phyloP scores from a whole-genome alignment of 345 rosid species.

The Barbarea vulgaris region DNA sequence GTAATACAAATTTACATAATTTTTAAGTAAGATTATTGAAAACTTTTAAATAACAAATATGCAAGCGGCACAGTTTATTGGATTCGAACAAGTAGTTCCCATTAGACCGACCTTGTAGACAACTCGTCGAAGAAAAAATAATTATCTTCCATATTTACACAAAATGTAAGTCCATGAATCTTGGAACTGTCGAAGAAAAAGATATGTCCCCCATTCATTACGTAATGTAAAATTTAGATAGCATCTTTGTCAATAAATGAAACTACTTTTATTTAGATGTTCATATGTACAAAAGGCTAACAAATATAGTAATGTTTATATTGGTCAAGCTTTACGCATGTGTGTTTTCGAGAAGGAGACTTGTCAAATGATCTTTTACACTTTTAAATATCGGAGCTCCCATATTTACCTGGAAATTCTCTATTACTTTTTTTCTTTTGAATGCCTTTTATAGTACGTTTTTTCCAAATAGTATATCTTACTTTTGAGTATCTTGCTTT shows the following conservation, averaged over 20 bases:
- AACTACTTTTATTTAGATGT: too few species aligned
- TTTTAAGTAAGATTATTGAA: not conserved
- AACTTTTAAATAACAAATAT: not conserved
- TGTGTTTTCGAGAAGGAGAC: too few species aligned
- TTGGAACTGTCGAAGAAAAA: not conserved
- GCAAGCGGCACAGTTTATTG: not conserved
- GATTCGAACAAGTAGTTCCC: not conserved
- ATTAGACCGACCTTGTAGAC: not conserved
- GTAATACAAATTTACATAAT: not conserved
- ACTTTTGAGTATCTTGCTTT: too few species aligned
- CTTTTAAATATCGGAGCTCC: too few species aligned
- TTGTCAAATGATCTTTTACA: too few species aligned
- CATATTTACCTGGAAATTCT: too few species aligned
- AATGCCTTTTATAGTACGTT: too few species aligned
- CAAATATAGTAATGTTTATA: too few species aligned
- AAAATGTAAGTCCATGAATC: not conserved
- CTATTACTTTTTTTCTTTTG: too few species aligned
- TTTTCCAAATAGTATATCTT: too few species aligned
- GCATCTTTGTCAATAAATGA: not conserved
- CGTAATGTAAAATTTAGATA: not conserved
- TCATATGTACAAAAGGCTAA: too few species aligned
- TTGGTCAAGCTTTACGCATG: too few species aligned
- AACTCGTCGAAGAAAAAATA: not conserved
- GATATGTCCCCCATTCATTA: not conserved
- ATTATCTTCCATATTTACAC: not conserved